These are phyloP conservation scores for Pilaira anomala DNA, from an alignment of 192 early-diverging fungal genomes.

Conservation along the genomic window DNA sequence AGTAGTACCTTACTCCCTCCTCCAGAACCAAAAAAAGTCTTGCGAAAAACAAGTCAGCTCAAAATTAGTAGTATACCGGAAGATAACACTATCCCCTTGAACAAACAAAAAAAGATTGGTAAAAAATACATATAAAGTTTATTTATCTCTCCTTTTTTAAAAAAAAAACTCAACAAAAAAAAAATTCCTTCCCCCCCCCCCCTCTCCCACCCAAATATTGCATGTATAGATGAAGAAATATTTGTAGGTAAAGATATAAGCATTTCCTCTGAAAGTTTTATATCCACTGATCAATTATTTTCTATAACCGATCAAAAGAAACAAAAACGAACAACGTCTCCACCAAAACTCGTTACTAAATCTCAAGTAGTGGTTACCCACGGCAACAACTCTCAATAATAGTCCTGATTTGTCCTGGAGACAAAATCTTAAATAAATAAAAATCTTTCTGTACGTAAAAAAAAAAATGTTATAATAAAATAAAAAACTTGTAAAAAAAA, in stretches of 20 bases:
- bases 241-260: not conserved
- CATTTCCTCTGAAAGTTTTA: constrained; percentile 13
- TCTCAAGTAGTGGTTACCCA: too few relatives aligned
- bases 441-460: too few relatives aligned
- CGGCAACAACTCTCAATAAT: too few relatives aligned
- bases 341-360: too few relatives aligned
- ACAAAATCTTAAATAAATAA: too few relatives aligned
- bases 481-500: too few relatives aligned
- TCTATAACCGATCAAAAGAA: not conserved
- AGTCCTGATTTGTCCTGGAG: too few relatives aligned
- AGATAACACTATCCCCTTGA: not conserved
- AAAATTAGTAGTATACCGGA: not conserved
- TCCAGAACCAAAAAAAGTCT: not conserved
- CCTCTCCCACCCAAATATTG: too few relatives aligned
- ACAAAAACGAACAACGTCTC: too few relatives aligned
- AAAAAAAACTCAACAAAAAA: too few relatives aligned
- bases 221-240: not conserved
- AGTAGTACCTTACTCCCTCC: not conserved
- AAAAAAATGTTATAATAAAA: too few relatives aligned
- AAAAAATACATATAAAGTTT: not conserved
- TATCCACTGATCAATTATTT: constrained; percentile 7
- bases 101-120: not conserved
- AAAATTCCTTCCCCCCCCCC: too few relatives aligned
- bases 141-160: not conserved
- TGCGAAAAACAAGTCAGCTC: not conserved